Evolutionary conservation across 768 basidiomycete genomes (phyloP), one percentile per base, ranked within the genome.

Genomic region (Trametes coccinea): DNA sequence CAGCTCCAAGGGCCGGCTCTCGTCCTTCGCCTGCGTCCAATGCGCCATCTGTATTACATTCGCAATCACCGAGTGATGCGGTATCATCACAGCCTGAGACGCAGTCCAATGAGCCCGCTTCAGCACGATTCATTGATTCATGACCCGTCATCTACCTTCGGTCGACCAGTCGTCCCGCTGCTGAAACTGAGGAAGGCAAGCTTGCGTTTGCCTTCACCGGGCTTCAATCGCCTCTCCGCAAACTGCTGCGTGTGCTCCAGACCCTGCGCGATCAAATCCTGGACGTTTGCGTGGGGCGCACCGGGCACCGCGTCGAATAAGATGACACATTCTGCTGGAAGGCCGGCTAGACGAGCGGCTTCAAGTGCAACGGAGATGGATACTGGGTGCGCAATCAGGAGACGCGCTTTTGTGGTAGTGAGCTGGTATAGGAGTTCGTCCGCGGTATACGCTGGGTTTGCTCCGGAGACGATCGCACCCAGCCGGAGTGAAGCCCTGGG

Each of bases 171-270:
- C 0, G 90, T 92, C 31, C 87, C 87, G 27, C 88, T 89, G 0
- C 88, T 90, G 67, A 90, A 91, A 69, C 80, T 86, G 40, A 90
- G 73, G 61, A 90, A 85, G 0, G 90, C 90, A 14, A 91, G 69
- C 69, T 89, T 92, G 5, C 81, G 85, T 71, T 77, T 87, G 22
- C 75, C 88, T 71, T 91, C 90, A 1, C 87, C 86, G 0, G 79
- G 78, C 0, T 61, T 72, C 27, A 92, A 72, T 37, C 66, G 76
- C 27, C 80, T 75, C 70, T 90, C 88, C 5, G 73, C 73, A 62
- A 84, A 88, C 10, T 68, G 53, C 2, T 73, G 66, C 3, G 72
- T 68, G 30, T 70, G 70, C 4, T 71, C 68, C 2, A 82, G 70
- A 3, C 89, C 89, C 39, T 78, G 73, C 49, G 78, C 67, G 17